Percentiles rank a stretch among this genome's conserved stretches.
Conservation (phyloP, 2,329 filamentous ascomycete genomes). For the Harringtonia lauricola region DNA sequence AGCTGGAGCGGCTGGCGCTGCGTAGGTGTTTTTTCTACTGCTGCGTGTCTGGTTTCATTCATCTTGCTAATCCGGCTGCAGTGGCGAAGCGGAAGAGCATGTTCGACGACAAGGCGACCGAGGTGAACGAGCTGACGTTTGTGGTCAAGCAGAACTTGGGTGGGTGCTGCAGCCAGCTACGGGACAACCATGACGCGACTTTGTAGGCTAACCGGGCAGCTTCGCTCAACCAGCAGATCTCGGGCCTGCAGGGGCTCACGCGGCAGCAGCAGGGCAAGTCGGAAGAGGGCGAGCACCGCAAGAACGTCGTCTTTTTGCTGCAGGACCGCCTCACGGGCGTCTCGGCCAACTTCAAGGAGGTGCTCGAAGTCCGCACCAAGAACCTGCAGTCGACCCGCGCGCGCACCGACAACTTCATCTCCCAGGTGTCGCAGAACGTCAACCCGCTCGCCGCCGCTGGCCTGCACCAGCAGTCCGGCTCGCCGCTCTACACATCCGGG, state of each 20-base stretch:
- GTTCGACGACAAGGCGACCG: slow-evolving; percentile 91
- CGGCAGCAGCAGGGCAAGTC: slow-evolving; percentile 62
- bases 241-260: slow-evolving; percentile 66
- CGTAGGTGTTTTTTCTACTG: neutral
- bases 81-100: slow-evolving; percentile 92
- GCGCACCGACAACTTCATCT: slow-evolving; percentile 93
- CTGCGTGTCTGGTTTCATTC: neutral
- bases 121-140: slow-evolving; percentile 94
- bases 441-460: slow-evolving; percentile 31
- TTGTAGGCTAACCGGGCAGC: slow-evolving; percentile 12
- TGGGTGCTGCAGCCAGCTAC: too few relatives aligned
- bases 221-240: slow-evolving; percentile 74
- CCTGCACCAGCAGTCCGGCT: slow-evolving; percentile 48
- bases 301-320: slow-evolving; percentile 86
- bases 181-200: too few relatives aligned
- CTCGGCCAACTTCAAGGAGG: slow-evolving; percentile 92
- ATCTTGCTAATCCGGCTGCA: neutral
- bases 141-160: slow-evolving; percentile 31
- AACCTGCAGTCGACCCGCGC: slow-evolving; percentile 93
- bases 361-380: slow-evolving; percentile 89
- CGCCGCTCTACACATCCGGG: slow-evolving; percentile 79
- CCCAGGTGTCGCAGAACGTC: slow-evolving; percentile 69
- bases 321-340: slow-evolving; percentile 90
- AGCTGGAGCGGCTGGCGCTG: slow-evolving; percentile 85
- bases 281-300: slow-evolving; percentile 89